Evolutionary conservation across 306 rosid species (phyloP).

Genomic region (Citrullus amarus): DNA sequence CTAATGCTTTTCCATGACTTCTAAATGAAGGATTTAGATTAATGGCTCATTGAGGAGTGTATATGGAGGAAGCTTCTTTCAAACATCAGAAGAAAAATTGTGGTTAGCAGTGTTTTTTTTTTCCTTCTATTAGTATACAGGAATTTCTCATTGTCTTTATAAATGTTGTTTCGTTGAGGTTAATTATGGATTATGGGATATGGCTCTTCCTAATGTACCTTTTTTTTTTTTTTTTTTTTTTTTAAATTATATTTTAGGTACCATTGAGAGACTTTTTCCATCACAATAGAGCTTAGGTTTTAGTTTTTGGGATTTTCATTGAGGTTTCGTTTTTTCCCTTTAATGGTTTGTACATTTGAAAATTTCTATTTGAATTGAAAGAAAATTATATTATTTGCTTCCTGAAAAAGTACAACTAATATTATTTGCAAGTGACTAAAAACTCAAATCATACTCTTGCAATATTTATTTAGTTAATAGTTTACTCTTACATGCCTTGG

Average conservation of each 20-base stretch:
- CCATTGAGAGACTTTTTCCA: not conserved
- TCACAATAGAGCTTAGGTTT: not conserved
- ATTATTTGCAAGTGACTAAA: not conserved
- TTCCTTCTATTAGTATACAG: not conserved
- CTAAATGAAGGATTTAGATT: constrained; percentile 14
- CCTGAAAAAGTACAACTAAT: too few relatives aligned
- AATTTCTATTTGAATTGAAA: not conserved
- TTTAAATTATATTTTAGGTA: not conserved
- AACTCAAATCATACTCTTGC: not conserved
- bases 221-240: too few relatives aligned
- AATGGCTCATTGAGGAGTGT: not conserved
- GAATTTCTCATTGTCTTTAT: not conserved
- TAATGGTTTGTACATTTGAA: not conserved
- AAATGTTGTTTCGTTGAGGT: not conserved
- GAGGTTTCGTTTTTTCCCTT: not conserved
- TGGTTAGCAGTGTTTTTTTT: not conserved
- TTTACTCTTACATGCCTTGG: not conserved
- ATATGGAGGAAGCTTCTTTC: not conserved
- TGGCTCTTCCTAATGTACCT: too few relatives aligned
- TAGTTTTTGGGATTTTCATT: not conserved
- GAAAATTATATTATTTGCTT: not conserved
- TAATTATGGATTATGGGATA: not conserved
- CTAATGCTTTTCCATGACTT: constrained; percentile 90
- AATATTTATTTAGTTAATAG: not conserved
- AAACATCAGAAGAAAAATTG: not conserved